A percentile compares a stretch with the other conserved stretches of the same genome.
Evolutionary conservation across 148 eudicot genomes (phyloP).

Genomic region (Euryodendron excelsum): DNA sequence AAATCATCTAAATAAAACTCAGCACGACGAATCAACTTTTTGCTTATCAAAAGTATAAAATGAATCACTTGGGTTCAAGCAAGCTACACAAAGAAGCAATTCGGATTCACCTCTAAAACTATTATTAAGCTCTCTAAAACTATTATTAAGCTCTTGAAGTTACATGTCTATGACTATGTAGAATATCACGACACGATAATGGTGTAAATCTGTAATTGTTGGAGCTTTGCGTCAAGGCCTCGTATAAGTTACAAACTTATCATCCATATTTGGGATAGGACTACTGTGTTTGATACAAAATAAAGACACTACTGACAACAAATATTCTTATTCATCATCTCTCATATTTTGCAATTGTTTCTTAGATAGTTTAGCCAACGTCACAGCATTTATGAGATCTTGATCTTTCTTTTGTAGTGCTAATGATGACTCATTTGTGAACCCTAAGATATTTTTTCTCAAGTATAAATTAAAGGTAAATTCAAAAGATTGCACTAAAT

Average conservation of each 20-base stretch:
- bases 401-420: neutral
- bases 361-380: constrained; percentile 1
- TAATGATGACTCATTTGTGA: too few species aligned
- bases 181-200: constrained; percentile 14
- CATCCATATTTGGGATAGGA: constrained; percentile 2
- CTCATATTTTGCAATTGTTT: constrained; percentile 1
- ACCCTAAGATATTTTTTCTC: too few species aligned
- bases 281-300: neutral
- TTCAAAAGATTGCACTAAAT: neutral
- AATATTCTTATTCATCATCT: constrained; percentile 1
- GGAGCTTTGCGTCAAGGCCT: too few species aligned
- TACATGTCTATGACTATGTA: neutral
- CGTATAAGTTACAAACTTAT: too few species aligned
- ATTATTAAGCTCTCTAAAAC: too few species aligned
- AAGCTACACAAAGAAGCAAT: constrained; percentile 18
- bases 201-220: constrained; percentile 3
- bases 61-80: neutral
- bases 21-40: too few species aligned
- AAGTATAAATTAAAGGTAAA: too few species aligned
- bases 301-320: neutral
- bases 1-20: too few species aligned
- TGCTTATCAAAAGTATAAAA: constrained; percentile 16
- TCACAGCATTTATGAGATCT: constrained; percentile 11
- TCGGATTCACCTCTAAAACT: constrained; percentile 2
- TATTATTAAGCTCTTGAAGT: too few species aligned